Conservation (phyloP, 192 early-diverging fungal genomes). For the Rhizoclosmatium sp. region DNA sequence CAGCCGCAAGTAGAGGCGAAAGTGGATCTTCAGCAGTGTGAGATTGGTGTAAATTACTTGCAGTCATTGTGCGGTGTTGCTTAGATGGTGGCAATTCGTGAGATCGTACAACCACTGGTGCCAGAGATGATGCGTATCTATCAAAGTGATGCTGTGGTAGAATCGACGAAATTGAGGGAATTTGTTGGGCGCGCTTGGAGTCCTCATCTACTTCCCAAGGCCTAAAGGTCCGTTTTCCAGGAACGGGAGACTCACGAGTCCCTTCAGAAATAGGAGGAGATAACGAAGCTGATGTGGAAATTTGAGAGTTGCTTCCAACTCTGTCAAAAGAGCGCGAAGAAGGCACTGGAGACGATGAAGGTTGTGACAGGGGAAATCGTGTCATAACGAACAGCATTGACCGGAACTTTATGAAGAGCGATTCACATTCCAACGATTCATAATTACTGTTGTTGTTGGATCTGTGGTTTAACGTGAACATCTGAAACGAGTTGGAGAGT, state of each 20-base stretch:
- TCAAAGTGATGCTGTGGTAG: not conserved
- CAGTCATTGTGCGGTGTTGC: not conserved
- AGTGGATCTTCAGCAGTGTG: constrained; percentile 7
- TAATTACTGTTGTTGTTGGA: not conserved
- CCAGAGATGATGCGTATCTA: not conserved
- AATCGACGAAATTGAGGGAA: constrained; percentile 5
- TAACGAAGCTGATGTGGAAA: not conserved
- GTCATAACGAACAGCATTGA: not conserved
- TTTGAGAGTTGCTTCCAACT: not conserved
- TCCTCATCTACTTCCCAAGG: constrained; percentile 28
- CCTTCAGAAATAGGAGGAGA: not conserved
- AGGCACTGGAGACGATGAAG: not conserved
- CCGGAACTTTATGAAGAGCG: not conserved
- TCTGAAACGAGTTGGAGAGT: not conserved
- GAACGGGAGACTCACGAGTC: not conserved
- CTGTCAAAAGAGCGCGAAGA: not conserved
- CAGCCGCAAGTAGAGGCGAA: constrained; percentile 14
- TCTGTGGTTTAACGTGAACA: not conserved
- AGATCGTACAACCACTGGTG: not conserved
- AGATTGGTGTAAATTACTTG: not conserved
- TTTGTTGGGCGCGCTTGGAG: not conserved
- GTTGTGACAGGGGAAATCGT: not conserved
- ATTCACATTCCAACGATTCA: not conserved
- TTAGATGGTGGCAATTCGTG: not conserved
- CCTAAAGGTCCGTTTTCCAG: constrained; percentile 17